Evolutionary conservation across 495 filamentous ascomycete species (phyloP), one percentile per base, ranked within the genome.

Genomic region (Cercophora newfieldiana): DNA sequence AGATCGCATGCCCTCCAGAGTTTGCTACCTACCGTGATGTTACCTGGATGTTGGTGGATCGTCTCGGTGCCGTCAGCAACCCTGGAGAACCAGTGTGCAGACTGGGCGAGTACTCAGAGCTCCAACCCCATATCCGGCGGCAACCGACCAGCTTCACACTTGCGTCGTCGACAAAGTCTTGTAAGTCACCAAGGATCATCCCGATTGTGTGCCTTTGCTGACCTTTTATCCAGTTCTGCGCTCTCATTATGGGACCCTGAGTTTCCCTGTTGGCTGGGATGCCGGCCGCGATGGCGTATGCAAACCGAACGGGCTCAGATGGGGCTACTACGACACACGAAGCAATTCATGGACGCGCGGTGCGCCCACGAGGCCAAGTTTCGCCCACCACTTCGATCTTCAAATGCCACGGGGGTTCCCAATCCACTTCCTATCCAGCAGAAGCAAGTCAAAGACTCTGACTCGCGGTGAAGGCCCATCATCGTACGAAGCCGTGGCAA

Each of bases 401-500:
- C 44, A 69, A 7, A 33, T 82, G 18, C 79, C 79, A 0, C 48
- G 33, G 4, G 57, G 66, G 1, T 67, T 64, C 7, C 70, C 67
- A 19, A 77, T 77, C 37, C 67, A 59, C 10, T 33, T 30, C 12
- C 8, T 49, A 37, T 29, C 25, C 12, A 60, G 30, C 3, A 50
- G 10, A 16, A n/a, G 19, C 14, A 24, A 14, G 21, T 3, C 18
- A 30, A 61, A 8, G 18, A 7, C 3, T 21, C 18, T 14, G 59
- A 19, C 6, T 22, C 18, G 21, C 19, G 24, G 10, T 44, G 70
- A 80, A 22, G 81, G 80, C 7, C 84, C 79, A 24, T 82, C 83
- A 7, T 87, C 82, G 28, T 84, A 88, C 72, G 74, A 87, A 59
- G 71, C 84, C 3, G 77, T 89, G 31, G 87, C 85, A 0, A 83